phyloP scores from a whole-genome alignment of 2,329 filamentous ascomycete genomes.

The Hypoxylon sp. region DNA sequence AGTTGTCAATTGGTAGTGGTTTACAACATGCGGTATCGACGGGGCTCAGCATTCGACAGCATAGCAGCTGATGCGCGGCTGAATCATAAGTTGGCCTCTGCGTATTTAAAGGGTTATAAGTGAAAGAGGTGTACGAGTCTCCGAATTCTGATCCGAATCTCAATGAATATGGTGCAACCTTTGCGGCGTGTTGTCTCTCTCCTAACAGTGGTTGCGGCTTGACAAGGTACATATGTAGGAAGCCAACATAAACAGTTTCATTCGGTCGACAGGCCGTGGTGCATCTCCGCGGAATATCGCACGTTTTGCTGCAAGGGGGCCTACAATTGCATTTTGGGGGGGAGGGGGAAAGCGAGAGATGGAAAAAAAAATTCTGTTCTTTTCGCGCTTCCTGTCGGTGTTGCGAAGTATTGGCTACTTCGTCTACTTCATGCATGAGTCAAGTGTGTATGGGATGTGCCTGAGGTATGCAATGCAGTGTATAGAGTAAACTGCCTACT shows the following conservation, averaged over 20 bases:
- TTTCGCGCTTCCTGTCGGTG: constrained; percentile 34
- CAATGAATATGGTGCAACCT: constrained; percentile 28
- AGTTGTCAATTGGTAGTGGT: constrained; percentile 7
- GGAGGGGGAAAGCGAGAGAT: constrained; percentile 3
- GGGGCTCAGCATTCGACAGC: constrained; percentile 32
- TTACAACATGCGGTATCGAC: constrained; percentile 15
- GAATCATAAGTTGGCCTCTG: constrained; percentile 7
- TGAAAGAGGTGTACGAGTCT: constrained; percentile 28
- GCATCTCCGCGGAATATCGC: constrained; percentile 33
- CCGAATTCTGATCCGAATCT: constrained; percentile 22
- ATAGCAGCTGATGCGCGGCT: constrained; percentile 26
- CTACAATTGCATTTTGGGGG: constrained; percentile 28
- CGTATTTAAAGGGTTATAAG: constrained; percentile 10
- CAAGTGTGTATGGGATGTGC: constrained; percentile 2
- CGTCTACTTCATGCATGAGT: constrained; percentile 32
- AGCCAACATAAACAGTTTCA: constrained; percentile 29
- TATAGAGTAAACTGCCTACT: constrained; percentile 20
- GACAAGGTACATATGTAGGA: constrained; percentile 23
- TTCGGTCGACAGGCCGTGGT: constrained; percentile 24
- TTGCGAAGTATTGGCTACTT: constrained; percentile 23
- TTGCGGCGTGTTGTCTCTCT: constrained; percentile 1
- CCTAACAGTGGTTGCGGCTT: constrained; percentile 25
- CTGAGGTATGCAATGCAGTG: background rate
- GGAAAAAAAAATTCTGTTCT: constrained; percentile 14
- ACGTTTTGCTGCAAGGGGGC: constrained; percentile 40